phyloP scores from a whole-genome alignment of 306 rosid genomes.

The Fagus crenata region DNA sequence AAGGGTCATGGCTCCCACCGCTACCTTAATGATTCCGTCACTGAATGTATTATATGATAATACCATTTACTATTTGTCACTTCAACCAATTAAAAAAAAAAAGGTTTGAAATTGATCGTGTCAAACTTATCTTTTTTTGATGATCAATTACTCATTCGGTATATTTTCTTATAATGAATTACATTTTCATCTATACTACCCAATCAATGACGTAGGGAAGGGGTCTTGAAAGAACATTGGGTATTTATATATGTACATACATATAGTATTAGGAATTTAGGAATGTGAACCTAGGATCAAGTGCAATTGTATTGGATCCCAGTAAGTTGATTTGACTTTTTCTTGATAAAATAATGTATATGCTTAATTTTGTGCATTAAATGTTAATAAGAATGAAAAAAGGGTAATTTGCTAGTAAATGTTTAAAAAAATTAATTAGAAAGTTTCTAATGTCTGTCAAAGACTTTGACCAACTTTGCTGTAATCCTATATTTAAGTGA shows the following conservation, averaged over 20 bases:
- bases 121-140: too few relatives aligned
- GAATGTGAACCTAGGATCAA: constrained; percentile 9
- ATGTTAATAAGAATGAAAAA: background rate
- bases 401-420: constrained; percentile 14
- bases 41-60: too few relatives aligned
- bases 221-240: background rate
- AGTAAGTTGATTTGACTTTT: background rate
- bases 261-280: background rate
- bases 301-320: background rate
- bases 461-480: constrained; percentile 11
- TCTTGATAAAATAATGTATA: background rate
- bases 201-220: constrained; percentile 4
- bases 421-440: constrained; percentile 10
- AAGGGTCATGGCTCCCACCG: too few relatives aligned
- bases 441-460: background rate
- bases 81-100: too few relatives aligned
- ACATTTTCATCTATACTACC: constrained; percentile 32
- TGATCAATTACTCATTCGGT: constrained; percentile 16
- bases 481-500: background rate
- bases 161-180: constrained; percentile 21
- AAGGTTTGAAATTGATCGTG: too few relatives aligned
- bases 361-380: constrained; percentile 7
- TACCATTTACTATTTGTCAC: too few relatives aligned
- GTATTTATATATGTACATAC: background rate
- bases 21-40: too few relatives aligned